phyloP scores from a whole-genome alignment of 805 yeast genomes.

The Torulaspora maleeae region DNA sequence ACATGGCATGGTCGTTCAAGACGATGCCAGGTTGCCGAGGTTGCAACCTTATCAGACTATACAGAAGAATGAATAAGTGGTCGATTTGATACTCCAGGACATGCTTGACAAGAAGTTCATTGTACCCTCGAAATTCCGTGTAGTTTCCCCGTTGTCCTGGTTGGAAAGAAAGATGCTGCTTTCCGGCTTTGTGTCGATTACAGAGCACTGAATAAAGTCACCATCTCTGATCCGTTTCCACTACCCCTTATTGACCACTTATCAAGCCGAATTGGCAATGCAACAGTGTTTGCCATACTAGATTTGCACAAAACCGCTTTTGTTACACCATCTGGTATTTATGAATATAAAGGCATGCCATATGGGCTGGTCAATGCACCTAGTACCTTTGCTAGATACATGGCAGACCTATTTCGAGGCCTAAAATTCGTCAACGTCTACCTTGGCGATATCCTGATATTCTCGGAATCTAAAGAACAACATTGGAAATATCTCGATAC shows the following conservation, averaged over 20 bases:
- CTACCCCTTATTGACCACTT: slow-evolving; percentile 5
- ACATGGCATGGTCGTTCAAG: slow-evolving; percentile 9
- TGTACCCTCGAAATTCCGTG: neutral
- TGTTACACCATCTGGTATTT: slow-evolving; percentile 15
- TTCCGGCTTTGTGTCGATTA: slow-evolving; percentile 14
- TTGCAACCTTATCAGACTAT: slow-evolving; percentile 14
- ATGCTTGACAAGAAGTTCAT: slow-evolving; percentile 11
- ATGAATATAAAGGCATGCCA: slow-evolving; percentile 20
- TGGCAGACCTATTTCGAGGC: slow-evolving; percentile 19
- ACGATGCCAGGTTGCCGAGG: slow-evolving; percentile 7
- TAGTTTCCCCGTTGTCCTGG: too few species aligned
- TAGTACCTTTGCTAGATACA: slow-evolving; percentile 18
- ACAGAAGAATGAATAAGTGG: slow-evolving; percentile 11
- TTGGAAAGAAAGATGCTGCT: too few species aligned
- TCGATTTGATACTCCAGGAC: slow-evolving; percentile 7
- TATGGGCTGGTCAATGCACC: slow-evolving; percentile 20
- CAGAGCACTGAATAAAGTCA: slow-evolving; percentile 8
- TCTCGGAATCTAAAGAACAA: slow-evolving; percentile 5
- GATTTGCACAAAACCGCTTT: slow-evolving; percentile 8
- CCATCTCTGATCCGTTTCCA: slow-evolving; percentile 11
- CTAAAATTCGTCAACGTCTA: slow-evolving; percentile 13
- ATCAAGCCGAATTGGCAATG: neutral
- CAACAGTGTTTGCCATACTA: neutral
- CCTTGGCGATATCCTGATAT: slow-evolving; percentile 17
- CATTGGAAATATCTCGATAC: slow-evolving; percentile 16